Evolutionary conservation across 768 basidiomycete genomes (phyloP).

Genomic region (Candolleomyces efflorescens): DNA sequence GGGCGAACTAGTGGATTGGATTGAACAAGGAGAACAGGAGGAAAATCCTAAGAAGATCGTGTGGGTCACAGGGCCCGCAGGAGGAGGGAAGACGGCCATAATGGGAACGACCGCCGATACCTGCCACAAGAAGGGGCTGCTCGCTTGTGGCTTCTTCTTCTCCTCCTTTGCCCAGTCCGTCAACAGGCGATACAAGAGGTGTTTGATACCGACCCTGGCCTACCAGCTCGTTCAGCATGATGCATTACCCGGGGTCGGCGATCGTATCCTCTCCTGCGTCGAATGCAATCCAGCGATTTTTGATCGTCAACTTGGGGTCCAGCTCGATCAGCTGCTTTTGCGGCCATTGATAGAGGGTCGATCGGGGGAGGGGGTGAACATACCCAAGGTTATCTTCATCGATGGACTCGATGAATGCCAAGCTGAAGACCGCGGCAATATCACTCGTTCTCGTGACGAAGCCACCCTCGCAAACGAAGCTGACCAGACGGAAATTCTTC

Average conservation of each 20-base stretch:
- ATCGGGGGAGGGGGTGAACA: not conserved
- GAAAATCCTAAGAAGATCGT: not conserved
- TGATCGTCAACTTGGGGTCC: not conserved
- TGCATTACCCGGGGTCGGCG: too few species aligned
- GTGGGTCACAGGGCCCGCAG: not conserved
- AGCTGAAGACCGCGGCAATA: not conserved
- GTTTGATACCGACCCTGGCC: not conserved
- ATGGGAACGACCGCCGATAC: not conserved
- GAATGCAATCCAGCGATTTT: not conserved
- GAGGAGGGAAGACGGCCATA: not conserved
- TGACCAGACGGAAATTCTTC: not conserved
- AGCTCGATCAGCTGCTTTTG: not conserved
- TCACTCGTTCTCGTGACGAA: not conserved
- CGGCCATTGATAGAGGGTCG: not conserved
- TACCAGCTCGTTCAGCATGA: not conserved
- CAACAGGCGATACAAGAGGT: not conserved
- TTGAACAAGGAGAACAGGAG: too few species aligned
- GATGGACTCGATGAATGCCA: slow-evolving; percentile 11
- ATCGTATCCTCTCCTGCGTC: not conserved
- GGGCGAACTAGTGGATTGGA: too few species aligned
- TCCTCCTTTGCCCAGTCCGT: not conserved
- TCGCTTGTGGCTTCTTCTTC: not conserved
- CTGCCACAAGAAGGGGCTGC: not conserved
- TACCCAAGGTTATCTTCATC: slow-evolving; percentile 1
- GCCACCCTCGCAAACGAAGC: not conserved